phyloP scores from a whole-genome alignment of 2,329 filamentous ascomycete species.

The Talaromyces pinophilus region DNA sequence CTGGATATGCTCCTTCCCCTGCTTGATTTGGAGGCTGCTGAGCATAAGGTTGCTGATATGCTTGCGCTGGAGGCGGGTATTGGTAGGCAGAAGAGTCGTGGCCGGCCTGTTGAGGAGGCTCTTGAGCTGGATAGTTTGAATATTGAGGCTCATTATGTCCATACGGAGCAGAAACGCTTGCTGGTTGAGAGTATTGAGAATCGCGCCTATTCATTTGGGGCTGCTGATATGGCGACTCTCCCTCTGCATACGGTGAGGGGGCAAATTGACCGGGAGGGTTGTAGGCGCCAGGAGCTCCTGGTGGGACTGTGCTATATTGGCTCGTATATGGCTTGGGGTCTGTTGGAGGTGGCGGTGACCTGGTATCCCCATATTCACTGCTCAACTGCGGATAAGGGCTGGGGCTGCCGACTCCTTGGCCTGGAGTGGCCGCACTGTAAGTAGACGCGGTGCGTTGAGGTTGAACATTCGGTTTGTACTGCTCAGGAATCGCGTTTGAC shows the following conservation, averaged over 20 bases:
- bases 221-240: conserved; percentile 21
- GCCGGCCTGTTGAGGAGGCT: conserved; percentile 15
- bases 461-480: conserved; percentile 54
- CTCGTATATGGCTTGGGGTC: conserved; percentile 22
- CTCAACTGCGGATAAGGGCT: conserved; percentile 27
- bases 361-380: conserved; percentile 22
- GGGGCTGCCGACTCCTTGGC: conserved; percentile 27
- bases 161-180: conserved; percentile 13
- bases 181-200: conserved; percentile 23
- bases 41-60: conserved; percentile 29
- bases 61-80: conserved; percentile 22
- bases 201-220: conserved; percentile 20
- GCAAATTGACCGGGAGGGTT: conserved; percentile 19
- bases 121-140: conserved; percentile 20
- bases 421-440: conserved; percentile 22
- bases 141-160: conserved; percentile 16
- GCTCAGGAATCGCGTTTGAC: conserved; percentile 57
- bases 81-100: conserved; percentile 18
- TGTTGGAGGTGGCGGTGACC: conserved; percentile 28
- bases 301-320: conserved; percentile 25
- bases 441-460: conserved; percentile 34
- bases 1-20: conserved; percentile 26
- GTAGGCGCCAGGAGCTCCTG: conserved; percentile 25
- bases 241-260: conserved; percentile 13
- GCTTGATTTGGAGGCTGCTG: conserved; percentile 19